phyloP scores from a whole-genome alignment of 306 rosid genomes.

The Amphicarpaea edgeworthii region DNA sequence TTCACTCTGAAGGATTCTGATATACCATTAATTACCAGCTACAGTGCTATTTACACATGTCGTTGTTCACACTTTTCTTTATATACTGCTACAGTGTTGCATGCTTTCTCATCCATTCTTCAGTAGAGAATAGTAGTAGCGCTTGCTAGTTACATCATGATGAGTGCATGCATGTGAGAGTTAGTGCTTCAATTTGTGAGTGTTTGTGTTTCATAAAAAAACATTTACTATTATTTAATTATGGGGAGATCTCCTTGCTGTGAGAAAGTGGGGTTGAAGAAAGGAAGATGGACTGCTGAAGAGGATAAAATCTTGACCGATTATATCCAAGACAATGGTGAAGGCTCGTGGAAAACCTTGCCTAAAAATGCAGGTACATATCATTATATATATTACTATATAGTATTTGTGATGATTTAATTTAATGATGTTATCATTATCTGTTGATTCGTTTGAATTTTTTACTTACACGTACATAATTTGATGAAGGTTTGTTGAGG shows the following conservation, averaged over 20 bases:
- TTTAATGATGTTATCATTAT: background rate
- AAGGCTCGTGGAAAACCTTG: constrained; percentile 84
- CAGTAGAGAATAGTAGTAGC: too few species aligned
- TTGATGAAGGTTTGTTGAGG: constrained; percentile 62
- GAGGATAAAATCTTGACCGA: constrained; percentile 74
- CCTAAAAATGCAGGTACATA: constrained; percentile 80
- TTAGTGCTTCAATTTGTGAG: too few species aligned
- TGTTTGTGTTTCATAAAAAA: too few species aligned
- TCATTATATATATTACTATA: too few species aligned
- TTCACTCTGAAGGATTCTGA: background rate
- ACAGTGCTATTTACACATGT: background rate
- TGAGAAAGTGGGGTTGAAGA: constrained; percentile 78
- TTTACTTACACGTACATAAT: background rate
- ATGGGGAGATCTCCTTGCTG: constrained; percentile 90
- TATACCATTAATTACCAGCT: background rate
- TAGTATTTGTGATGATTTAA: too few species aligned
- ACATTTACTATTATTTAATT: background rate
- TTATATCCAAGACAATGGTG: constrained; percentile 69
- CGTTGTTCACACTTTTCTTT: background rate
- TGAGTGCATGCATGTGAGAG: too few species aligned
- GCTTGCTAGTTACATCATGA: too few species aligned
- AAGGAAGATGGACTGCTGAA: constrained; percentile 90
- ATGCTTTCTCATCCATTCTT: constrained; percentile 1
- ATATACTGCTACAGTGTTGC: constrained; percentile 43
- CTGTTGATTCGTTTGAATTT: background rate